Base-by-base conservation (phyloP, 805 yeast genomes). In the Danielia reshetovae region DNA sequence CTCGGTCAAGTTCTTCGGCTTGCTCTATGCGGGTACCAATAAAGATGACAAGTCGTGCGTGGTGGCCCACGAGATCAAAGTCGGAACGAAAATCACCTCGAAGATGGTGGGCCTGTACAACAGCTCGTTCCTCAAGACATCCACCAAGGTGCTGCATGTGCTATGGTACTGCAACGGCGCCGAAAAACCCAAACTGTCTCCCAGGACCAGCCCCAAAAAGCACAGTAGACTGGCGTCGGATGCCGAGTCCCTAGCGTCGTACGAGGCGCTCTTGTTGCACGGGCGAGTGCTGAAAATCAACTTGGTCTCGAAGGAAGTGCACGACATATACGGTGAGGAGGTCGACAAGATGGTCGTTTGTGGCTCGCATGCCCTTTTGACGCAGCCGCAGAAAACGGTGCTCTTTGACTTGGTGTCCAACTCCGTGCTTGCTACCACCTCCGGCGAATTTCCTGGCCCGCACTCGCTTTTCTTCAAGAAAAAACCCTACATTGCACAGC, bases 401-500 rank as follows among this genome's bases (percentile, higher is more conserved):
- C 29, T 32, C 24, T n/a, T 32, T 15, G 29, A 25, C 29, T 5
- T 24, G 18, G 25, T 15, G 18, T 17, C 22, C 24, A 14, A 10
- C 25, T 12, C 12, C 2, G 33, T 30, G 23, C 18, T 30, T 18
- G 14, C 27, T 5, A 23, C 26, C 23, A 18, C 22, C 18, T 11
- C 28, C 7, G 28, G 10, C 9, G 4, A 13, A 5, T 11, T 4
- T 5, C 7, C 9, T 13, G 28, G 14, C 7, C 21, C 18, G 6
- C 16, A 27, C 13, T 5, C 30, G 9, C 23, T 18, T 12, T 11
- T 17, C 14, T 16, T 12, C 13, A 27, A 27, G 14, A 18, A 17
- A 18, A 15, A 13, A 24, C 34, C 34, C 11, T 25, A 18, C 25
- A 19, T 32, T 12, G 29, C 22, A 12, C 24, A 11, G 14, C 32